These are phyloP conservation scores for Adansonia gregorii DNA, from an alignment of 441 rosid genomes.

Conservation along the genomic window DNA sequence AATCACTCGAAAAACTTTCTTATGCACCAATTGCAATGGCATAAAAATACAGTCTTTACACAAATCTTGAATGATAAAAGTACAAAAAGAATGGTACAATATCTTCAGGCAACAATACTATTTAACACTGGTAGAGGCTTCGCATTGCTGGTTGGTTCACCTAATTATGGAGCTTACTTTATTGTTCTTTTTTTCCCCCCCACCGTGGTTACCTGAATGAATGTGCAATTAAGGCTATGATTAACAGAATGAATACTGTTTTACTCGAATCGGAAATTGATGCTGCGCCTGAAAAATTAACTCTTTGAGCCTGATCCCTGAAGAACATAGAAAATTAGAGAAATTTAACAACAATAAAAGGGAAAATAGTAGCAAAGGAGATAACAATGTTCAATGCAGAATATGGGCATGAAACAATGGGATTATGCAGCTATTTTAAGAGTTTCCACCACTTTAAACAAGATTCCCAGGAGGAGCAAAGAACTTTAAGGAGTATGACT, in stretches of 20 bases:
- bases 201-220: constrained; percentile 32
- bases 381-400: no score
- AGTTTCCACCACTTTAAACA: neutral
- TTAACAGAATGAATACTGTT: constrained; percentile 33
- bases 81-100: constrained; percentile 28
- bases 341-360: neutral
- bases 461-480: neutral
- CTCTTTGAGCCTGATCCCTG: constrained; percentile 78
- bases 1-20: neutral
- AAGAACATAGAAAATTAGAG: constrained; percentile 26
- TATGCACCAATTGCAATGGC: neutral
- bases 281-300: constrained; percentile 58
- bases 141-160: neutral
- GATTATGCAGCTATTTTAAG: neutral
- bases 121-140: neutral
- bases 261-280: constrained; percentile 33
- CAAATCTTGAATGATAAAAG: neutral
- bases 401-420: no score
- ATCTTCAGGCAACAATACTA: constrained; percentile 23
- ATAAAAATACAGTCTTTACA: constrained; percentile 9
- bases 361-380: constrained; percentile 14
- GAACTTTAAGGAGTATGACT: neutral
- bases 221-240: constrained; percentile 35
- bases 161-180: constrained; percentile 2
- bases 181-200: neutral